phyloP scores from a whole-genome alignment of 140 eudicot species.

The Cichorium intybus region DNA sequence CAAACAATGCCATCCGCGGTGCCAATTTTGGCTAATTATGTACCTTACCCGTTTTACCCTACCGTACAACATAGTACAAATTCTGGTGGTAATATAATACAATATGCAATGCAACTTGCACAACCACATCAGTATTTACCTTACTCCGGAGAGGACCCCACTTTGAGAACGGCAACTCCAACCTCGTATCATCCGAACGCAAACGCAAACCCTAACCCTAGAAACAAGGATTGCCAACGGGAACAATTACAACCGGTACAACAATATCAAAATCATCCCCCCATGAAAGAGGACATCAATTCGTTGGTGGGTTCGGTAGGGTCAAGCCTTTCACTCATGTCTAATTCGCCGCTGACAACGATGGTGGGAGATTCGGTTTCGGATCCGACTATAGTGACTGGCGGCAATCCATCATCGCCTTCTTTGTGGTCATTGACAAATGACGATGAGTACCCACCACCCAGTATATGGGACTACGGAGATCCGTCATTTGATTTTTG shows the following conservation, averaged over 20 bases:
- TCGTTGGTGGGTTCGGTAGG: constrained; percentile 48
- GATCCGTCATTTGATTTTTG: constrained; percentile 69
- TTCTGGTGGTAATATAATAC: constrained; percentile 24
- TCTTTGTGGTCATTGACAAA: constrained; percentile 39
- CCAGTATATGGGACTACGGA: constrained; percentile 71
- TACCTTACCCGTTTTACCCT: constrained; percentile 52
- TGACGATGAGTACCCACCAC: constrained; percentile 60
- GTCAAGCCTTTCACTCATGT: constrained; percentile 38
- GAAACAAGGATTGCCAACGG: constrained; percentile 10
- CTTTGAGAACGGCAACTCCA: constrained; percentile 26
- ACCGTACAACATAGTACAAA: constrained; percentile 38
- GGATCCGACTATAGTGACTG: constrained; percentile 36
- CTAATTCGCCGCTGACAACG: constrained; percentile 22
- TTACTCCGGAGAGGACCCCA: constrained; percentile 26
- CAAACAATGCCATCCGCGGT: constrained; percentile 25
- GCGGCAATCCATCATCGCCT: constrained; percentile 36
- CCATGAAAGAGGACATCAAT: constrained; percentile 22
- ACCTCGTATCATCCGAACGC: constrained; percentile 32
- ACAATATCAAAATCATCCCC: constrained; percentile 15
- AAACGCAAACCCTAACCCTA: constrained; percentile 32
- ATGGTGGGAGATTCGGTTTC: constrained; percentile 37
- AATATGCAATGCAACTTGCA: constrained; percentile 23
- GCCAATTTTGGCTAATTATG: constrained; percentile 17
- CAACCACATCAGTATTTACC: constrained; percentile 24
- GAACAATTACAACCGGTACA: constrained; percentile 17